Evolutionary conservation across 2,329 filamentous ascomycete species (phyloP).

Genomic region (Xylariaceae sp.): DNA sequence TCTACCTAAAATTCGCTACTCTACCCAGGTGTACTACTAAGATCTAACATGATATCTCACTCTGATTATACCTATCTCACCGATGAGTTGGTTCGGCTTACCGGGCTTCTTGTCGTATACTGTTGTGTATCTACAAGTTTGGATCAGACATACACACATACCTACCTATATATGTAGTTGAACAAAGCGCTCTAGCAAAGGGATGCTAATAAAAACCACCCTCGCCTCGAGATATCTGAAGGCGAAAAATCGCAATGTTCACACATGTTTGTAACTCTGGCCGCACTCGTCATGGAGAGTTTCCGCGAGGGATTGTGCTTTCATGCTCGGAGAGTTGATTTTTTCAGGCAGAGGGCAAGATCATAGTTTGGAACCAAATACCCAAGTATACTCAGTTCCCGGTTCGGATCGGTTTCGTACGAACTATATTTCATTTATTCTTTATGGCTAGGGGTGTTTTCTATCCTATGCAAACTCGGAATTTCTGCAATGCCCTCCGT

Average conservation of each 20-base stretch:
- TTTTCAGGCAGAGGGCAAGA: too few relatives aligned
- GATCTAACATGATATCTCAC: neutral
- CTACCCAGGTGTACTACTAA: neutral
- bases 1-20: neutral
- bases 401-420: too few relatives aligned
- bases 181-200: neutral
- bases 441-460: too few relatives aligned
- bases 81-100: neutral
- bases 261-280: neutral
- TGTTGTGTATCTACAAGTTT: neutral
- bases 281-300: neutral
- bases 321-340: neutral
- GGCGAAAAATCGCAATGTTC: neutral
- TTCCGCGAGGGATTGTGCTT: neutral
- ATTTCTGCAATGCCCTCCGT: too few relatives aligned
- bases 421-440: too few relatives aligned
- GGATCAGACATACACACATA: neutral
- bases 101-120: neutral
- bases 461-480: too few relatives aligned
- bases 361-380: too few relatives aligned
- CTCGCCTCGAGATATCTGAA: neutral
- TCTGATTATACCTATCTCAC: neutral
- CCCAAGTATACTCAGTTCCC: too few relatives aligned
- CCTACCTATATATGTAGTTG: neutral
- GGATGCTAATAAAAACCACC: neutral